Evolutionary conservation across 2,329 filamentous ascomycete species (phyloP), one percentile per base, ranked within the genome.

Genomic region (Neocucurbitaria cava): DNA sequence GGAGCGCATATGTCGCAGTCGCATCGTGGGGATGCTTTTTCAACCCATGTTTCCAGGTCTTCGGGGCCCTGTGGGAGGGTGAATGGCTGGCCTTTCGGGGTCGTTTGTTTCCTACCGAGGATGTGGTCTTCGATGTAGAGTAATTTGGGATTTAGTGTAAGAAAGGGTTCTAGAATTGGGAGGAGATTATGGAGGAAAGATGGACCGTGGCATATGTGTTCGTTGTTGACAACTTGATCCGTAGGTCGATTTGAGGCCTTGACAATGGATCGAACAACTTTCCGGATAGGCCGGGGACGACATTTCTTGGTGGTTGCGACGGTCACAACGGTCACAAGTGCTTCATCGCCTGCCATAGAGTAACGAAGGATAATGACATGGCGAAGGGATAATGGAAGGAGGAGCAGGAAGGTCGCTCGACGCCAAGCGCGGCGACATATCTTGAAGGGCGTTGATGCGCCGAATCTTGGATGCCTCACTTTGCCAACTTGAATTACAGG

Each of bases 1-100:
- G 60, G 60, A 3, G 55, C 46, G 39, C 58, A 63, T 40, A 55
- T 46, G 23, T 63, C 60, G 49, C 60, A 63, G 2, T 58, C 48
- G 20, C 60, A 63, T 0, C 44, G 49, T 11, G 49, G 17, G 10
- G 43, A 23, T 31, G 43, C 43, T 31, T 54, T 49, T 31, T 55
- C 41, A 3, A 56, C 49, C 28, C 52, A 47, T 7, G 18, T 13
- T 2, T 38, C 33, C 6, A 61, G 45, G 28, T 61, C 44, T 7
- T 49, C 18, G 17, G 59, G 21, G 23, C 20, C 57, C 31, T 41
- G 7, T 11, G 58, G 50, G 13, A 41, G 7, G 13, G 52, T 39
- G n/a, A 35, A 39, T 7, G 43, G 28, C 8, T 15, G 17, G 8
- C 10, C 17, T 5, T 40, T 40, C 8, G 11, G 15, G 28, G 33